Base-by-base conservation (phyloP, 495 filamentous ascomycete species). In the Clavariopsis aquatica region DNA sequence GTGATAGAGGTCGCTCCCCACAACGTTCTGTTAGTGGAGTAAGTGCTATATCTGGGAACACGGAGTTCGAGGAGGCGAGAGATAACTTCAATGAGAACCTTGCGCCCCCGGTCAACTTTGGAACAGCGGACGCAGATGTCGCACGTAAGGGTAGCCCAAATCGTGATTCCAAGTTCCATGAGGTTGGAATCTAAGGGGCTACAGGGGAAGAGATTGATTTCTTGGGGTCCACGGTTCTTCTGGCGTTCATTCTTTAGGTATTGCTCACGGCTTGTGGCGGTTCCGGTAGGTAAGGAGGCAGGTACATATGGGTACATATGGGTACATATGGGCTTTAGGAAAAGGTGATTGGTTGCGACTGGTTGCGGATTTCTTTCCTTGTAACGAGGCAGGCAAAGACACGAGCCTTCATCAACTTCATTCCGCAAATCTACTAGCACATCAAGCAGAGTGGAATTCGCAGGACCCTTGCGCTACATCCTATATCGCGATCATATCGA, bases 1-100 rank as follows among this genome's bases (percentile, higher is more conserved):
- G 43, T 15, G 24, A 36, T 1, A 26, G 51, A 31, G 36, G 62
- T 27, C 62, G 60, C 19, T 5, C 29, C 10, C 52, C 59, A 6
- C 31, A 59, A 38, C 59, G 49, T 15, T 51, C 52, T 13, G 20
- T 17, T 1, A 65, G 36, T 20, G 49, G 41, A 3, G 1, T 60
- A 17, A 60, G 62, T 28, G 52, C 24, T 10, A 36, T 49, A 2
- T 57, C 57, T 17, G 47, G 20, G 10, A 28, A 10, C 1, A 27
- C 60, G 0, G 68, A 71, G 20, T 64, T 29, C 45, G 64, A 67
- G 22, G 68, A 71, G 43, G 65, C 68, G 27, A 59, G 60, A 23
- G 68, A 71, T 38, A 43, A 29, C 12, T 64, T 71, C 38, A 53
- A 71, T 43, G 68, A 68, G 36, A 49, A 54, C 29, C 45, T 71